These are phyloP conservation scores for Penicillium sclerotigenum DNA, from an alignment of 2,329 filamentous ascomycete species.

Conservation along the genomic window DNA sequence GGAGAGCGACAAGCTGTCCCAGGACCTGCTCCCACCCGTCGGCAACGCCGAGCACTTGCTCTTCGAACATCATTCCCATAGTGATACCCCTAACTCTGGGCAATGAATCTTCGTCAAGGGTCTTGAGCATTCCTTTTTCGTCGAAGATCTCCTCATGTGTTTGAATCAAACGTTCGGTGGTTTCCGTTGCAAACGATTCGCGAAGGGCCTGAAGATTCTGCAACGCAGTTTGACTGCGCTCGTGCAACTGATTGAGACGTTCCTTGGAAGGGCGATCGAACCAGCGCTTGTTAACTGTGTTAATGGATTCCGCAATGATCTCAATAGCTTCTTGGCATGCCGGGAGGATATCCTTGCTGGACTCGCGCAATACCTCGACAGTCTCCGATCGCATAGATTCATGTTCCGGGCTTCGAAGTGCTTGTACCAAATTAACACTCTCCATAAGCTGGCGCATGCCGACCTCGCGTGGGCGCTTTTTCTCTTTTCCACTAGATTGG, in stretches of 20 bases:
- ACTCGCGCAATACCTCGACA: constrained; percentile 31
- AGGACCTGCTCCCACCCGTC: constrained; percentile 37
- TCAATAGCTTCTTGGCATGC: constrained; percentile 26
- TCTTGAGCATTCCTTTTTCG: constrained; percentile 38
- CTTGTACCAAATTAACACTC: constrained; percentile 35
- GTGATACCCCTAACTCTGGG: constrained; percentile 42
- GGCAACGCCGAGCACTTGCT: constrained; percentile 37
- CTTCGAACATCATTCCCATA: constrained; percentile 49
- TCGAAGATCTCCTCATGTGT: constrained; percentile 45
- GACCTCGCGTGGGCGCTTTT: constrained; percentile 20
- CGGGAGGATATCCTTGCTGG: constrained; percentile 26
- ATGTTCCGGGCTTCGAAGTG: constrained; percentile 40
- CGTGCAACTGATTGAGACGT: constrained; percentile 20
- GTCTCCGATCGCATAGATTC: constrained; percentile 33
- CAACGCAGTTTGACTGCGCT: constrained; percentile 19
- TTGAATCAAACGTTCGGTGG: constrained; percentile 43
- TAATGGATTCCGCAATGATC: constrained; percentile 26
- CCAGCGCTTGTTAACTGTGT: constrained; percentile 32
- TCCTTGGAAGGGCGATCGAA: constrained; percentile 24
- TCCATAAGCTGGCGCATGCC: constrained; percentile 35
- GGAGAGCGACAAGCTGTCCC: constrained; percentile 37
- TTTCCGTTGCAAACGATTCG: constrained; percentile 27
- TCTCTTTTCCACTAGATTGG: constrained; percentile 9
- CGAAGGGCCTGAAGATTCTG: constrained; percentile 28
- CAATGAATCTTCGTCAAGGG: constrained; percentile 20